Evolutionary conservation across 2,329 filamentous ascomycete genomes (phyloP), one percentile per base, ranked within the genome.

Genomic region (Aspergillus latus): DNA sequence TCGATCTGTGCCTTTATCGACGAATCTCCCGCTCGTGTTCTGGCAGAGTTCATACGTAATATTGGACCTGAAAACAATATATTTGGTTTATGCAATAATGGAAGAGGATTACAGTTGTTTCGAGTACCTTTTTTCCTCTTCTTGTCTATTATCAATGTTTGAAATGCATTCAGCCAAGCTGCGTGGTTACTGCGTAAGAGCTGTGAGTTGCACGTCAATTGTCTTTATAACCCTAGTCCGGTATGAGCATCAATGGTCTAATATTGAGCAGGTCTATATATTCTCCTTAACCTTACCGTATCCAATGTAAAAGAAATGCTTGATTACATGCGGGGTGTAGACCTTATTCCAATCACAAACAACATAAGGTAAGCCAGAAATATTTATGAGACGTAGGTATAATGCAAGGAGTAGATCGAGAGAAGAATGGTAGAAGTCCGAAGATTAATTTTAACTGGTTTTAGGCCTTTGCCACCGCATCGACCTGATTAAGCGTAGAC

Each of bases 401-500:
- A 37, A 37, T 37, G 34, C 34, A 37, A 11, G 10, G 8, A 37
- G 1, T 37, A 37, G 11, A 37, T 37, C 5, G 34, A 37, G 5
- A 21, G 21, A 21, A 21, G 21, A 21, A 21, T 21, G 21, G 21
- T 21, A 21, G 21, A 21, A 21, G 21, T 21, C 21, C 21, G 21
- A 21, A 21, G 21, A 21, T 21, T 21, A 21, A 21, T 21, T 21
- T 21, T 21, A 2, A 21, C 21, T 21, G 21, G 21, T 21, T 21
- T 21, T 58, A 52, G 46, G 62, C 64, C 11, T 58, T 62, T 40
- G 64, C 65, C 51, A 65, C 62, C 61, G 44, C 30, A 47, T 79
- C 77, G 55, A 80, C 57, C 46, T 63, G 63, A 44, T 64, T 70
- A 50, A 78, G 64, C n/a, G 68, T 61, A 15, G 60, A 64, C 61